These are phyloP conservation scores for Graphiopsis chlorocephala DNA, from an alignment of 2,329 filamentous ascomycete genomes.

Conservation along the genomic window DNA sequence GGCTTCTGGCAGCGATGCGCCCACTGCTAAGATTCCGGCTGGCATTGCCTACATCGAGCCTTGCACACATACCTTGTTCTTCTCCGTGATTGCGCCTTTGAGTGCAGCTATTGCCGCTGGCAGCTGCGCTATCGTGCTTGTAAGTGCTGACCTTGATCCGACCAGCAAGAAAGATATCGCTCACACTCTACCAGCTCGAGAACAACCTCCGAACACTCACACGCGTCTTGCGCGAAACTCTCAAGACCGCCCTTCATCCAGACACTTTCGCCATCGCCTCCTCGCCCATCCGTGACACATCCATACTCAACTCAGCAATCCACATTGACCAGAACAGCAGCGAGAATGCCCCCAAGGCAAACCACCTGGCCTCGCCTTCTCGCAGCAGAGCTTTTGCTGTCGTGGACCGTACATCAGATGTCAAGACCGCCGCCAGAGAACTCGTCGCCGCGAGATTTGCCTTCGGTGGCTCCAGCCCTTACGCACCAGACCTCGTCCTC, in stretches of 20 bases:
- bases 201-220: conserved; percentile 40
- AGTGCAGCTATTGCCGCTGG: conserved; percentile 50
- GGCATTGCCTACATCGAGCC: conserved; percentile 52
- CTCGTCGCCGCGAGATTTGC: conserved; percentile 55
- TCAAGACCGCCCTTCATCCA: conserved; percentile 43
- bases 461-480: conserved; percentile 57
- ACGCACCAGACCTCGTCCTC: conserved; percentile 60
- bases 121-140: conserved; percentile 52
- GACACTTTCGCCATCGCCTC: conserved; percentile 49
- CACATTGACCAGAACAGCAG: conserved; percentile 36
- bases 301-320: conserved; percentile 28
- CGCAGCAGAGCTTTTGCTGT: conserved; percentile 49
- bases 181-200: conserved; percentile 33
- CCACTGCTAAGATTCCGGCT: conserved; percentile 33
- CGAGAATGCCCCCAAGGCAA: conserved; percentile 20
- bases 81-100: conserved; percentile 44
- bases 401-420: conserved; percentile 59
- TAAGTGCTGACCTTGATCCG: conserved; percentile 25
- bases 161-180: neutral
- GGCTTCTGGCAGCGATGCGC: conserved; percentile 40
- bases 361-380: conserved; percentile 37
- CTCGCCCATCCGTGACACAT: conserved; percentile 30
- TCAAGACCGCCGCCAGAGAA: conserved; percentile 52
- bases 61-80: conserved; percentile 48
- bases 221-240: conserved; percentile 37